Evolutionary conservation across 345 rosid species (phyloP).

Genomic region (Arabis alpina): DNA sequence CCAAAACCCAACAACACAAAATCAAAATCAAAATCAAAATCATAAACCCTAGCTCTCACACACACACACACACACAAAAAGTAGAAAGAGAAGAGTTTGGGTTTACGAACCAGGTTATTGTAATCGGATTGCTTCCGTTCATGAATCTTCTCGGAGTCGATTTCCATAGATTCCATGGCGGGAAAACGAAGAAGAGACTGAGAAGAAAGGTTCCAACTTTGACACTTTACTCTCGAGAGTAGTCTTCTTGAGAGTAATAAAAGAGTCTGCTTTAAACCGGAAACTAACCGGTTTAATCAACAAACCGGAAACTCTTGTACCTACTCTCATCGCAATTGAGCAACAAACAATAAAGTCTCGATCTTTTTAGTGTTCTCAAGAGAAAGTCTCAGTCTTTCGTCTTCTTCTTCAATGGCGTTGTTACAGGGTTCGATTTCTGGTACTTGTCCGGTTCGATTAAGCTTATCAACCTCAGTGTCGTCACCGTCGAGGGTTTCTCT

Average conservation of each 20-base stretch:
- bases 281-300: conserved; percentile 20
- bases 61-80: not conserved
- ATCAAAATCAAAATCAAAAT: conserved; percentile 27
- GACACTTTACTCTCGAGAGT: no score
- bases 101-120: conserved; percentile 47
- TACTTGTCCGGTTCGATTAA: conserved; percentile 37
- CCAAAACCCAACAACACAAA: not conserved
- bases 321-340: not conserved
- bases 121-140: conserved; percentile 67
- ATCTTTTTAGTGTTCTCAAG: no score
- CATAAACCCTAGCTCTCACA: conserved; percentile 32
- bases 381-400: no score
- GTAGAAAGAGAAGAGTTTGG: not conserved
- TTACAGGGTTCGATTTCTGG: conserved; percentile 44
- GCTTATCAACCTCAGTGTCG: conserved; percentile 34
- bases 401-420: conserved; percentile 50
- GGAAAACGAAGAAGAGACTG: conserved; percentile 15
- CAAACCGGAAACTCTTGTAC: not conserved
- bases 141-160: conserved; percentile 51
- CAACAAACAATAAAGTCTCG: conserved; percentile 12
- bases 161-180: conserved; percentile 60
- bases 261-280: conserved; percentile 8
- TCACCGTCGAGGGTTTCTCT: conserved; percentile 36
- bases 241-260: not conserved
- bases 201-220: conserved; percentile 21